Evolutionary conservation across 805 yeast genomes (phyloP).

Genomic region (Kluyveromyces dobzhanskii): DNA sequence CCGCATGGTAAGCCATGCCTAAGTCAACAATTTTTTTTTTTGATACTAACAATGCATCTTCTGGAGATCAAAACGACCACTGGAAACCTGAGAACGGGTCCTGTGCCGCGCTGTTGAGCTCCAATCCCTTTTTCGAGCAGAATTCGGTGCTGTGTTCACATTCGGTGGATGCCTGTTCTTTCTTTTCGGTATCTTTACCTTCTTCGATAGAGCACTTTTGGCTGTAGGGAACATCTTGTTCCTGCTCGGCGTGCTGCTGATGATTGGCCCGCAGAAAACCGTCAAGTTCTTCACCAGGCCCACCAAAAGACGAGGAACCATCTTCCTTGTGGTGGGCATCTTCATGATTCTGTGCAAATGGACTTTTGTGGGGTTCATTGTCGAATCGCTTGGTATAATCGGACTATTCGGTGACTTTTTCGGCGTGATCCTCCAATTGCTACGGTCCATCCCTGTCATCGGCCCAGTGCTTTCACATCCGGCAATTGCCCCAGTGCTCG

Average conservation of each 20-base stretch:
- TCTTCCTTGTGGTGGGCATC: slow-evolving; percentile 73
- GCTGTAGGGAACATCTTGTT: slow-evolving; percentile 84
- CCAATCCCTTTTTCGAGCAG: slow-evolving; percentile 29
- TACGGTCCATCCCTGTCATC: slow-evolving; percentile 78
- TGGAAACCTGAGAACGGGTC: no score
- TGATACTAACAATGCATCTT: no score
- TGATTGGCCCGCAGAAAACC: slow-evolving; percentile 84
- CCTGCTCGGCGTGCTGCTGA: slow-evolving; percentile 71
- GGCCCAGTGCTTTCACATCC: slow-evolving; percentile 84
- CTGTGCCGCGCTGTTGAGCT: no score
- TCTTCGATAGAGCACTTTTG: slow-evolving; percentile 80
- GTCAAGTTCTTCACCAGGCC: slow-evolving; percentile 79
- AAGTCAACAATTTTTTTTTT: no score
- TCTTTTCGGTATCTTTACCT: slow-evolving; percentile 70
- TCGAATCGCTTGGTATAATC: slow-evolving; percentile 84
- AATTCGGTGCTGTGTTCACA: slow-evolving; percentile 88
- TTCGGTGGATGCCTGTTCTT: slow-evolving; percentile 74
- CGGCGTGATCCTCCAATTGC: slow-evolving; percentile 77
- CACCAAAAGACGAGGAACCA: slow-evolving; percentile 74
- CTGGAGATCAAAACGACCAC: no score
- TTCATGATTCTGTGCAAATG: slow-evolving; percentile 62
- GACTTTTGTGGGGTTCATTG: slow-evolving; percentile 75
- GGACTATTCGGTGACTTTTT: slow-evolving; percentile 91
- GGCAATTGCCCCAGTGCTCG: slow-evolving; percentile 64
- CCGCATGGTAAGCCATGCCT: neutral